Evolutionary conservation across 192 early-diverging fungal species (phyloP), one percentile per base, ranked within the genome.

Genomic region (Coemansia sp.): DNA sequence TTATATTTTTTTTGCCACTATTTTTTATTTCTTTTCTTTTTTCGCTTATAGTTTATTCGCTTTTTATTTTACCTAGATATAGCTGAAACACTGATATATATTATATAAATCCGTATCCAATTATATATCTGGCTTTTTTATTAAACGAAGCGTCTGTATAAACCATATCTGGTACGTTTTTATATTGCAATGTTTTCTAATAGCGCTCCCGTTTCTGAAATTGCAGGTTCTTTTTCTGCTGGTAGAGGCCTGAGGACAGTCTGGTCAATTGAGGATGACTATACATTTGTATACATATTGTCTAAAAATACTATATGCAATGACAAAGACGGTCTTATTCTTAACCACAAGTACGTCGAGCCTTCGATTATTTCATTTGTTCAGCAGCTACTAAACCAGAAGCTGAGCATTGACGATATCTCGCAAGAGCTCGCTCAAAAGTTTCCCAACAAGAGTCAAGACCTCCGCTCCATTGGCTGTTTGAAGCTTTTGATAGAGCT

Each of bases 391-490:
- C 67, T 77, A 6, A 59, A 38, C 25, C 45, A 52, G 33, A 56
- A 60, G 0, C 36, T 63, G 2, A 7, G 49, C 2, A 25, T 74
- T 1, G 56, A 29, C 1, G 34, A 55, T 10, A 34, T 74, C 18
- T 66, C 31, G 4, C 30, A 60, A 38, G 48, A 63, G n/a, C 62
- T 74, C 2, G 61, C 62, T 4, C 45, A 38, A 16, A 63, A 63
- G 51, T 74, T 64, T 32, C 72, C 72, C 1, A 74, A 74, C 61
- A 77, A 77, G 49, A 67, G 65, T 14, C 45, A 56, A 5, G 67
- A 68, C 2, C 63, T 65, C 48, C 63, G 71, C 31, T 77, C 76
- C 14, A 32, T 25, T 0, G 59, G 69, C 5, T 65, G 63, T 54
- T 40, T 77, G 45, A 29, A 60, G 36, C 67, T 77, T 12, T 56